Conservation (phyloP, 2,329 filamentous ascomycete species). For the Chaetomium sp. region DNA sequence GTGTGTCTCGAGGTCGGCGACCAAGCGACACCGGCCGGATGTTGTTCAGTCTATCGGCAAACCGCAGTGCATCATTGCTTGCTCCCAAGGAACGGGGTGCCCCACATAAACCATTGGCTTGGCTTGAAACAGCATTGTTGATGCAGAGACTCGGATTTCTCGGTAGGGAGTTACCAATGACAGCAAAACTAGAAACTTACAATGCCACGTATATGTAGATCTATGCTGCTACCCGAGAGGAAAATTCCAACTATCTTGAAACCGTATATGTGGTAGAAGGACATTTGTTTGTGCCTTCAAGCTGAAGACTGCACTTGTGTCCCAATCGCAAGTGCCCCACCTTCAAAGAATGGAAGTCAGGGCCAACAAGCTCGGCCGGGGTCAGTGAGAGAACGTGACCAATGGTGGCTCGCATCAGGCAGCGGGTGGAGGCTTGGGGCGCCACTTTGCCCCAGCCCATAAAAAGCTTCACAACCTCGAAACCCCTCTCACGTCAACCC, state of each 20-base stretch:
- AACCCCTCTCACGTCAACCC: constrained; percentile 36
- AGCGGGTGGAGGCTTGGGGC: constrained; percentile 18
- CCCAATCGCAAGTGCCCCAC: constrained; percentile 2
- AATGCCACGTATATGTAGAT: constrained; percentile 3
- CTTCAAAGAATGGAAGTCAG: background rate
- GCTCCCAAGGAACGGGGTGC: background rate
- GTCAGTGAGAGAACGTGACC: constrained; percentile 3
- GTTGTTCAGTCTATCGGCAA: background rate
- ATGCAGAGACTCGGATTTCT: background rate
- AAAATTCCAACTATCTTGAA: background rate
- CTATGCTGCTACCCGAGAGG: background rate
- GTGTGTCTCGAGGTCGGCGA: background rate
- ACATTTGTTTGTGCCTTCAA: background rate
- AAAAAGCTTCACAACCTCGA: constrained; percentile 31
- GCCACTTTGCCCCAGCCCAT: constrained; percentile 26
- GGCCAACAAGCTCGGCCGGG: constrained; percentile 18
- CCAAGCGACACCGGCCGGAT: background rate
- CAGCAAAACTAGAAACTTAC: background rate
- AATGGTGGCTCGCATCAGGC: constrained; percentile 25
- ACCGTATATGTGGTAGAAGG: background rate
- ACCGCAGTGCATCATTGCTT: background rate
- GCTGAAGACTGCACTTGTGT: background rate
- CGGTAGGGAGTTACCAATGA: background rate
- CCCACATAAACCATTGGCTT: constrained; percentile 9
- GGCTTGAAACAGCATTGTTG: background rate